A percentile compares a stretch with the other conserved stretches of the same genome.
phyloP scores from a whole-genome alignment of 164 flowering plant species.

The Aristolochia fimbriata region DNA sequence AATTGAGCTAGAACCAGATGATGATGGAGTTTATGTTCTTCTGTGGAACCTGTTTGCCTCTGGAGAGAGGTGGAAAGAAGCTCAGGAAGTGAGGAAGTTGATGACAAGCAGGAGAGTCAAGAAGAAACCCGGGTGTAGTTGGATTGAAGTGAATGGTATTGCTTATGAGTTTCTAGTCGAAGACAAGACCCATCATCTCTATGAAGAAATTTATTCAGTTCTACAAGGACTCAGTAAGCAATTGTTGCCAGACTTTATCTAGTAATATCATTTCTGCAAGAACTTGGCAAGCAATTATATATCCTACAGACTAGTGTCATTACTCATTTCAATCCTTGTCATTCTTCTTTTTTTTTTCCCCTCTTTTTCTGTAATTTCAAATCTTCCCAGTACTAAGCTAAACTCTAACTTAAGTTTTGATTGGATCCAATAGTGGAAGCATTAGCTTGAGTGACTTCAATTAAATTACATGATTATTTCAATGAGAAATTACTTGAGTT shows the following conservation, averaged over 20 bases:
- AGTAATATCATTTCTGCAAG: too few species aligned
- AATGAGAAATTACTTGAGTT: too few species aligned
- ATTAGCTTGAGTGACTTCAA: too few species aligned
- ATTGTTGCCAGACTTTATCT: constrained; percentile 8
- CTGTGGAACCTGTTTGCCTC: constrained; percentile 23
- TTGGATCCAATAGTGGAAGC: too few species aligned
- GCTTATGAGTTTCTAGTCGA: constrained; percentile 37
- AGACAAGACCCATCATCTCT: constrained; percentile 11
- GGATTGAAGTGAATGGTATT: constrained; percentile 31
- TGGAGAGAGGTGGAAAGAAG: constrained; percentile 21
- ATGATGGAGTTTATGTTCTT: constrained; percentile 26
- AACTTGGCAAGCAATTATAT: too few species aligned
- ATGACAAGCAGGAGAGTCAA: constrained; percentile 24
- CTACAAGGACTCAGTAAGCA: constrained; percentile 16
- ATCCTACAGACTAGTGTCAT: too few species aligned
- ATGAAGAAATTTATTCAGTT: constrained; percentile 11
- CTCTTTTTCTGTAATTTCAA: too few species aligned
- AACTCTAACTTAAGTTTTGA: too few species aligned
- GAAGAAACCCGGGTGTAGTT: constrained; percentile 45
- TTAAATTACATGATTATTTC: too few species aligned
- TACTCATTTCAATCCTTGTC: too few species aligned
- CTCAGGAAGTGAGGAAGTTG: constrained; percentile 13
- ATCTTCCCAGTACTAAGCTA: too few species aligned
- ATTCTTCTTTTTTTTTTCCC: too few species aligned
- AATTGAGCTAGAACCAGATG: constrained; percentile 20